These are phyloP conservation scores for Pleodorina starrii DNA, from an alignment of 139 green algal species.

Conservation along the genomic window DNA sequence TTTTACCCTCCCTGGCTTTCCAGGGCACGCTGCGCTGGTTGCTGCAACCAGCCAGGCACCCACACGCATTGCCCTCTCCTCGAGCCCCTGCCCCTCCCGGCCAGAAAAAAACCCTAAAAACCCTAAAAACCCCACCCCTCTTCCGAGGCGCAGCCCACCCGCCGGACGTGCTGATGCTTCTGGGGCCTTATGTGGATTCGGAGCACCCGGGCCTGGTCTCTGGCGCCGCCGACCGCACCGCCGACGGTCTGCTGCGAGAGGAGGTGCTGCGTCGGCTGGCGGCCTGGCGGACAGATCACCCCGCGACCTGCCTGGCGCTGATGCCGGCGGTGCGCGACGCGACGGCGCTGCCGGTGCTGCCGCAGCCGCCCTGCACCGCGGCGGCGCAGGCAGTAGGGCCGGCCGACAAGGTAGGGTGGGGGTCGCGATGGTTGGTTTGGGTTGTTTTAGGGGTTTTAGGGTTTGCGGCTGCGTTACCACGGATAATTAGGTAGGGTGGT, in stretches of 20 bases:
- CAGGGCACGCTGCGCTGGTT: too few species aligned
- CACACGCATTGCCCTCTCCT: too few species aligned
- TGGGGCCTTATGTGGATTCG: constrained; percentile 94
- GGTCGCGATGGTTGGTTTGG: not conserved
- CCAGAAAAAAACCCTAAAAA: too few species aligned
- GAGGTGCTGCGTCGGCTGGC: constrained; percentile 60
- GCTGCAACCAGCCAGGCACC: too few species aligned
- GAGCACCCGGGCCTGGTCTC: constrained; percentile 80
- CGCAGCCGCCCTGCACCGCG: constrained; percentile 21
- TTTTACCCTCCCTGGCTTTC: too few species aligned
- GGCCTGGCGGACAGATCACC: constrained; percentile 64
- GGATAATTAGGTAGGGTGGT: too few species aligned
- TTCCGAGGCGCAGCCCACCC: constrained; percentile 46
- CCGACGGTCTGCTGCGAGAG: constrained; percentile 81
- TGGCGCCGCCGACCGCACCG: constrained; percentile 78
- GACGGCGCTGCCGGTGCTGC: constrained; percentile 40
- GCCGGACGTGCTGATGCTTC: constrained; percentile 86
- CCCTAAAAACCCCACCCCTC: too few species aligned
- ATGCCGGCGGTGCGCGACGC: constrained; percentile 83
- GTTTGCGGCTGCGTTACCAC: too few species aligned
- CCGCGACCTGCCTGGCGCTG: constrained; percentile 72
- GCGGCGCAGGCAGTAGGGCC: not conserved
- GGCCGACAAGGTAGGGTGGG: constrained; percentile 14
- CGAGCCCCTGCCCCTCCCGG: too few species aligned
- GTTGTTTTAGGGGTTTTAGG: not conserved